Percentiles rank a stretch among this genome's conserved stretches.
phyloP scores from a whole-genome alignment of 2,329 filamentous ascomycete species.

The Drechslerella dactyloides region DNA sequence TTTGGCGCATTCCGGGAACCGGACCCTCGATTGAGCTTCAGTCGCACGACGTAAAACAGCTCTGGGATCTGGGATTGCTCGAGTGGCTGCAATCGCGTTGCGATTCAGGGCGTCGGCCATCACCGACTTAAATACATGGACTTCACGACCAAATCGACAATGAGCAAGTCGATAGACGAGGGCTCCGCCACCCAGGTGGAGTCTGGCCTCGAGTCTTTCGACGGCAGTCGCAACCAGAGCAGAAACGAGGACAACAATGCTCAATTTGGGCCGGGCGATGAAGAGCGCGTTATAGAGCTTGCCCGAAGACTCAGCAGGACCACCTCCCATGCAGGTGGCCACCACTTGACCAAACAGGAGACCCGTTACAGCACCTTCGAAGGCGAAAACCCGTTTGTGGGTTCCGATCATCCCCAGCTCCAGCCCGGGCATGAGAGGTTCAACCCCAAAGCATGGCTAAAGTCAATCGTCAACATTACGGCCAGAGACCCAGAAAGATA shows the following conservation, averaged over 20 bases:
- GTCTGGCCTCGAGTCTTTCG: conserved; percentile 25
- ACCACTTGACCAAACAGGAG: conserved; percentile 40
- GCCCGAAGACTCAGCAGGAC: conserved; percentile 38
- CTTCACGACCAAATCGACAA: conserved; percentile 3
- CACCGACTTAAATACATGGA: neutral
- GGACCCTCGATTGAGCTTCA: neutral
- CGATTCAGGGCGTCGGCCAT: neutral
- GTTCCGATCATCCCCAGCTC: conserved; percentile 36
- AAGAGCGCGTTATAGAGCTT: conserved; percentile 36
- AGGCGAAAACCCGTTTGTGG: conserved; percentile 41
- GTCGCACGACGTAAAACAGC: neutral
- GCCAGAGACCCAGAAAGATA: conserved; percentile 64
- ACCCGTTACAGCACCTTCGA: conserved; percentile 48
- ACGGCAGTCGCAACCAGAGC: conserved; percentile 42
- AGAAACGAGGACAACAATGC: conserved; percentile 36
- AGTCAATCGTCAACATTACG: conserved; percentile 63
- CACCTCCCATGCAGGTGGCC: conserved; percentile 17
- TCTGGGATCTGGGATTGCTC: neutral
- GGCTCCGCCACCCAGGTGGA: conserved; percentile 47
- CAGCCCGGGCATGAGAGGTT: conserved; percentile 38
- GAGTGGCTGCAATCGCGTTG: neutral
- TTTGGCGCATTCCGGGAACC: conserved; percentile 23
- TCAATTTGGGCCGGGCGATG: conserved; percentile 42
- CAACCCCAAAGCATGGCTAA: conserved; percentile 48
- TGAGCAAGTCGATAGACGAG: conserved; percentile 48